Evolutionary conservation across 306 rosid species (phyloP).

Genomic region (Argentina anserina): DNA sequence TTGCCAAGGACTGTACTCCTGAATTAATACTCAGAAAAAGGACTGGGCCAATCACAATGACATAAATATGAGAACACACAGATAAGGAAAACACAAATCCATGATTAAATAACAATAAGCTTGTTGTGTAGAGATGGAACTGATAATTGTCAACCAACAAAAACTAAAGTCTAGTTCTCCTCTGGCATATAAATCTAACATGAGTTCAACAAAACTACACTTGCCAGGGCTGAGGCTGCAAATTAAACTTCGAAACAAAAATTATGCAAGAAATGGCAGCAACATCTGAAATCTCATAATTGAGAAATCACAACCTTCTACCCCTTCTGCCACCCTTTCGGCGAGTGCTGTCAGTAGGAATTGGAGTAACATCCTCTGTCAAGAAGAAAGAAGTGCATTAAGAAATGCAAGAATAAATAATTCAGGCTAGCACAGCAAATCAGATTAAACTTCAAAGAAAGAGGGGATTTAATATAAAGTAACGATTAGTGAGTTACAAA

Average conservation of each 20-base stretch:
- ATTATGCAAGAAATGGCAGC: not conserved
- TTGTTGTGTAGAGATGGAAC: conserved; percentile 2
- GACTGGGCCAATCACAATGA: no score
- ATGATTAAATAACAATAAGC: not conserved
- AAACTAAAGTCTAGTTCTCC: conserved; percentile 3
- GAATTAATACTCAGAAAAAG: no score
- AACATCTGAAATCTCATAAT: not conserved
- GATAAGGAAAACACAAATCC: not conserved
- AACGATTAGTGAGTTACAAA: not conserved
- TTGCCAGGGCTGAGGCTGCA: not conserved
- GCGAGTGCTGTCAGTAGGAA: conserved; percentile 50
- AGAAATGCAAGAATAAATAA: not conserved
- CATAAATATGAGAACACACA: not conserved
- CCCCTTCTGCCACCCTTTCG: conserved; percentile 59
- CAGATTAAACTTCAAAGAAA: not conserved
- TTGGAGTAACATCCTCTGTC: conserved; percentile 54
- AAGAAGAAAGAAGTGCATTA: not conserved
- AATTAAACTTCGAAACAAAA: not conserved
- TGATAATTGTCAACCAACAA: conserved; percentile 7
- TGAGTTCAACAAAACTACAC: conserved; percentile 6
- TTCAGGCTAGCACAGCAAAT: not conserved
- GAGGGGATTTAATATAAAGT: not conserved
- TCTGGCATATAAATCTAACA: not conserved
- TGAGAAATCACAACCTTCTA: conserved; percentile 36
- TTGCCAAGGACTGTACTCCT: no score